Percentiles rank a stretch among this genome's conserved stretches.
Conservation (phyloP, 768 basidiomycete species). For the Leucocoprinus birnbaumii region DNA sequence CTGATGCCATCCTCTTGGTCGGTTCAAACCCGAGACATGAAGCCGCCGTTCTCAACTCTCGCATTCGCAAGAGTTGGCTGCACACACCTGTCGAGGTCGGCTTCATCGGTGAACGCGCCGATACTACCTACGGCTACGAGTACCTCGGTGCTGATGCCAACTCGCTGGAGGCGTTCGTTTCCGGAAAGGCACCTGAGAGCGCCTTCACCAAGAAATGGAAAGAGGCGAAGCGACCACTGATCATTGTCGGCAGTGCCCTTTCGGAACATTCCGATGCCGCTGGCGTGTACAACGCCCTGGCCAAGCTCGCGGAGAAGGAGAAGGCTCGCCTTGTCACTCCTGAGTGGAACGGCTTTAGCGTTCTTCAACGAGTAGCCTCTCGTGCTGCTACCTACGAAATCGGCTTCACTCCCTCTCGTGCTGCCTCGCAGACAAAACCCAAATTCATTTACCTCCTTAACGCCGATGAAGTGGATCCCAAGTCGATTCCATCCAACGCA, state of each 20-base stretch:
- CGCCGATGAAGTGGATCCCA: slow-evolving; percentile 90
- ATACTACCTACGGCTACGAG: slow-evolving; percentile 92
- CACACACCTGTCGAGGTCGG: slow-evolving; percentile 85
- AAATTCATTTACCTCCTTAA: slow-evolving; percentile 98
- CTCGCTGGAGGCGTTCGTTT: slow-evolving; percentile 72
- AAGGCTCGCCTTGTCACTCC: slow-evolving; percentile 73
- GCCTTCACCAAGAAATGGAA: slow-evolving; percentile 85
- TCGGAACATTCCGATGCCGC: slow-evolving; percentile 83
- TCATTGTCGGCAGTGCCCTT: slow-evolving; percentile 89
- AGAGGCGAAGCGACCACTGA: slow-evolving; percentile 85
- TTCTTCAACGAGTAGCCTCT: slow-evolving; percentile 89
- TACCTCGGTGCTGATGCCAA: slow-evolving; percentile 79
- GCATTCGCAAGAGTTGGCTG: slow-evolving; percentile 93
- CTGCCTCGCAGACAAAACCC: slow-evolving; percentile 70
- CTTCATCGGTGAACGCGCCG: slow-evolving; percentile 85
- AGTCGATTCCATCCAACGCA: slow-evolving; percentile 83
- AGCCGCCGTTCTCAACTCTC: slow-evolving; percentile 94
- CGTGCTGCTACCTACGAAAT: slow-evolving; percentile 93
- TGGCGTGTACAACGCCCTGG: slow-evolving; percentile 71
- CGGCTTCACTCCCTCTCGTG: slow-evolving; percentile 85
- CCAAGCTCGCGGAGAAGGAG: slow-evolving; percentile 79
- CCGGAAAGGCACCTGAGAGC: slow-evolving; percentile 53
- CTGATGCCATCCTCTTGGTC: slow-evolving; percentile 90
- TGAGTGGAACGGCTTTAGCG: slow-evolving; percentile 94
- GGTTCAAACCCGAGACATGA: slow-evolving; percentile 98